Evolutionary conservation across 257 asterid species (phyloP), one percentile per base, ranked within the genome.

Genomic region (Przewalskia tangutica): DNA sequence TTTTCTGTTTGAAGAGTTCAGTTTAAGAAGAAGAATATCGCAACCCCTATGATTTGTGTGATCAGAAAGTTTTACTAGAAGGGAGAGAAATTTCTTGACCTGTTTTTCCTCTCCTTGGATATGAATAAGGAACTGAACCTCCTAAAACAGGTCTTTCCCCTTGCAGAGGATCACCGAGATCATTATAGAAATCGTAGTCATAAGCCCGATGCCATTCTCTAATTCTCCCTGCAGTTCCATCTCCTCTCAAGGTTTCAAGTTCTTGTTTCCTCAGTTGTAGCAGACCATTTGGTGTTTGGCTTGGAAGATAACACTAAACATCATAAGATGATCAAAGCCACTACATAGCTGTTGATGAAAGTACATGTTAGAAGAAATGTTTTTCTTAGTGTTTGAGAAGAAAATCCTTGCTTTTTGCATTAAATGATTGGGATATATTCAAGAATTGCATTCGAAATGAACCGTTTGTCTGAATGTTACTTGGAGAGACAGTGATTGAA

Each of bases 101-200:
- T 7, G 90, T 89, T 83, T 88, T 86, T 64, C 77, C 77, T 77
- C 91, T 85, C n/a, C 91, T 87, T 14, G 91, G 93, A 84, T 89
- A 89, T 54, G 93, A 91, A 81, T 85, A 82, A 81, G 66, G 63
- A 64, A 17, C 77, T 6, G 89, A 85, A 38, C 91, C 91, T 38
- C 93, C 93, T 16, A 89, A 80, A 60, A 81, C 83, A 16, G 88
- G 89, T 34, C 91, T 77, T 54, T 77, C 79, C 50, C 88, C 86
- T 78, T 40, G 48, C 42, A 77, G 87, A 18, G 90, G 87, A 84
- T 81, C 73, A 51, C 90, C 81, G 18, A 86, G 89, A 82, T 89
- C 89, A 77, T 88, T 83, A 81, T 88, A 89, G 71, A 42, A 85
- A 56, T 77, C 93, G 18, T 89, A 89, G 81, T 83, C 93, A 18